phyloP scores from a whole-genome alignment of 345 rosid genomes.

The Psidium friedrichsthalianum region DNA sequence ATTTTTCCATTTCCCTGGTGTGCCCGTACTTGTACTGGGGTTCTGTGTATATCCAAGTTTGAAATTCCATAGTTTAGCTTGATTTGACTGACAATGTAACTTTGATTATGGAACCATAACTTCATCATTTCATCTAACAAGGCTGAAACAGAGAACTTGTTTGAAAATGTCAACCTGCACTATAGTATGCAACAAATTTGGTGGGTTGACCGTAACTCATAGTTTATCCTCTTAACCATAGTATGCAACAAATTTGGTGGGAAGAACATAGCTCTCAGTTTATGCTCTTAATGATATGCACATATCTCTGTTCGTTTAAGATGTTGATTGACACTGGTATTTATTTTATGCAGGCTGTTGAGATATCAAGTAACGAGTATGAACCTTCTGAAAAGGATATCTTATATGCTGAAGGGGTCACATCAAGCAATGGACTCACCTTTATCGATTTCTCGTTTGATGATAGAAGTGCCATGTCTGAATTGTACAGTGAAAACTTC shows the following conservation, averaged over 20 bases:
- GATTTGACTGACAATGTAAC: neutral
- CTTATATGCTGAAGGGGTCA: conserved; percentile 49
- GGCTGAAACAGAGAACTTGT: neutral
- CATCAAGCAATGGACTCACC: conserved; percentile 46
- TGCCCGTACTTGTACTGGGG: neutral
- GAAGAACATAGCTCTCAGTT: neutral
- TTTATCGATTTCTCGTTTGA: conserved; percentile 44
- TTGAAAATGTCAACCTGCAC: neutral
- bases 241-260: neutral
- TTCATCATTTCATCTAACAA: neutral
- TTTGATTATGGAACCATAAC: neutral
- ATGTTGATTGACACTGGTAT: neutral
- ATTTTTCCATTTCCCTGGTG: neutral
- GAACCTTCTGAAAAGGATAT: conserved; percentile 53
- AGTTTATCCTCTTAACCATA: neutral
- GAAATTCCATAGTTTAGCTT: neutral
- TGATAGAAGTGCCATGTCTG: conserved; percentile 46
- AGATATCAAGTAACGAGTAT: conserved; percentile 52
- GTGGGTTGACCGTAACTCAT: neutral
- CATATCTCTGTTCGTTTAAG: neutral
- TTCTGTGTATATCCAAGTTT: neutral
- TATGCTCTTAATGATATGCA: neutral
- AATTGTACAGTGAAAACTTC: conserved; percentile 23
- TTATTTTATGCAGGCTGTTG: conserved; percentile 30
- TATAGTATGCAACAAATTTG: neutral